Percentiles rank a stretch among this genome's conserved stretches.
These are phyloP conservation scores for Rugosomyces carneus DNA, from an alignment of 1,284 basidiomycete species.

Conservation along the genomic window DNA sequence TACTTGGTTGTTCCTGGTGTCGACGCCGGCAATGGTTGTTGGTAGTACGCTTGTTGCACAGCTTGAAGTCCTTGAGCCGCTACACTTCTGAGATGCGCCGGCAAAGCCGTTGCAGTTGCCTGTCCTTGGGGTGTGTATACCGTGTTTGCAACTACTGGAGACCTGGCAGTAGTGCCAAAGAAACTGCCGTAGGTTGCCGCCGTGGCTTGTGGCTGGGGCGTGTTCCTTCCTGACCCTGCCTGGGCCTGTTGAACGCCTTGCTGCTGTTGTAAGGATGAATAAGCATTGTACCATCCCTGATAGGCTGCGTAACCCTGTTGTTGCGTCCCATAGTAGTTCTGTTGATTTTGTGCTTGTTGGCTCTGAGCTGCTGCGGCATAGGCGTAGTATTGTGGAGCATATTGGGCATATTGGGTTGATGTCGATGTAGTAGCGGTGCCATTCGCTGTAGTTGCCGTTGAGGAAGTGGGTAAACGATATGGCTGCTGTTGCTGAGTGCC, in stretches of 20 bases:
- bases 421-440: slow-evolving; percentile 4
- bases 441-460: neutral
- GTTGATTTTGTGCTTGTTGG: slow-evolving; percentile 12
- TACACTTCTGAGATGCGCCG: slow-evolving; percentile 25
- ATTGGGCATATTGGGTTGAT: slow-evolving; percentile 16
- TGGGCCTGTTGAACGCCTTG: slow-evolving; percentile 1
- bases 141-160: slow-evolving; percentile 43
- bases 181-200: slow-evolving; percentile 27
- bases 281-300: slow-evolving; percentile 31
- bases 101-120: slow-evolving; percentile 24
- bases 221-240: slow-evolving; percentile 35
- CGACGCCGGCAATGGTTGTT: neutral
- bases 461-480: slow-evolving; percentile 3
- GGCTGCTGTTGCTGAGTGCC: slow-evolving; percentile 19
- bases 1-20: neutral
- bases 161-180: slow-evolving; percentile 23
- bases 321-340: slow-evolving; percentile 30
- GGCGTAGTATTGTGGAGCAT: slow-evolving; percentile 28
- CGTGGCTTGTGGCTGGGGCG: slow-evolving; percentile 38
- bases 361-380: slow-evolving; percentile 9
- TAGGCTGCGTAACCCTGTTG: slow-evolving; percentile 30
- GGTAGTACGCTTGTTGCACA: slow-evolving; percentile 22
- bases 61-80: slow-evolving; percentile 15
- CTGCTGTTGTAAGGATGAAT: slow-evolving; percentile 18
- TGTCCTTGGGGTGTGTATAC: slow-evolving; percentile 21